Conservation (phyloP, 768 basidiomycete species). For the Tulasnella sp. region DNA sequence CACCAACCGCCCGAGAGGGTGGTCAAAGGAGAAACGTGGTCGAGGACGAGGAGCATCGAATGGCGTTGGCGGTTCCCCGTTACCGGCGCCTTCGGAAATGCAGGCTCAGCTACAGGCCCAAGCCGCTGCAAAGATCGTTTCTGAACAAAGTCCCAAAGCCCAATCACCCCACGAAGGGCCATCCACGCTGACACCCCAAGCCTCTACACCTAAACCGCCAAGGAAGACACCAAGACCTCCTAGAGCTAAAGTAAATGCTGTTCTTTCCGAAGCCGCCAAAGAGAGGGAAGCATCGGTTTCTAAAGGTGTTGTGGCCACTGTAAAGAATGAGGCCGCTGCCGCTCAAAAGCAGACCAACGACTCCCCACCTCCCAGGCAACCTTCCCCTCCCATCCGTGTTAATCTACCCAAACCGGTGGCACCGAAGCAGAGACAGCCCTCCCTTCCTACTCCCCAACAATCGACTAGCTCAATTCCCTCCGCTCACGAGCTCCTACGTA, state of each 20-base stretch:
- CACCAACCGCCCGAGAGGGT: not conserved
- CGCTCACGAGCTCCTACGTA: not conserved
- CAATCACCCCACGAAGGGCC: not conserved
- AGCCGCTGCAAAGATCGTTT: constrained; percentile 8
- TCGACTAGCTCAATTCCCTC: not conserved
- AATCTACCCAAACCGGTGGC: not conserved
- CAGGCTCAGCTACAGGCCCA: constrained; percentile 11
- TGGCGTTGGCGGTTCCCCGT: not conserved
- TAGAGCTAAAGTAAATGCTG: not conserved
- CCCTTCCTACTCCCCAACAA: not conserved
- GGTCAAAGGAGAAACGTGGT: not conserved
- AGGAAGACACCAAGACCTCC: not conserved
- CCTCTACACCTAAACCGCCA: not conserved
- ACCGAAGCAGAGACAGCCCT: not conserved
- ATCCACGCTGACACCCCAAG: not conserved
- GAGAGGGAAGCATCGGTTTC: not conserved
- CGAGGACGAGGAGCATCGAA: not conserved
- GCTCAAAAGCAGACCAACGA: not conserved
- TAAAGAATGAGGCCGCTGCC: constrained; percentile 5
- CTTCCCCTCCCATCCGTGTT: not conserved
- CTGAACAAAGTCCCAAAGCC: not conserved
- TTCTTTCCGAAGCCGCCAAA: not conserved
- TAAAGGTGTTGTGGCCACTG: not conserved
- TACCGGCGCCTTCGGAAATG: not conserved
- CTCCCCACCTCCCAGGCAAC: not conserved